These are phyloP conservation scores for Ganoderma leucocontextum DNA, from an alignment of 1,284 basidiomycete species.

Conservation along the genomic window DNA sequence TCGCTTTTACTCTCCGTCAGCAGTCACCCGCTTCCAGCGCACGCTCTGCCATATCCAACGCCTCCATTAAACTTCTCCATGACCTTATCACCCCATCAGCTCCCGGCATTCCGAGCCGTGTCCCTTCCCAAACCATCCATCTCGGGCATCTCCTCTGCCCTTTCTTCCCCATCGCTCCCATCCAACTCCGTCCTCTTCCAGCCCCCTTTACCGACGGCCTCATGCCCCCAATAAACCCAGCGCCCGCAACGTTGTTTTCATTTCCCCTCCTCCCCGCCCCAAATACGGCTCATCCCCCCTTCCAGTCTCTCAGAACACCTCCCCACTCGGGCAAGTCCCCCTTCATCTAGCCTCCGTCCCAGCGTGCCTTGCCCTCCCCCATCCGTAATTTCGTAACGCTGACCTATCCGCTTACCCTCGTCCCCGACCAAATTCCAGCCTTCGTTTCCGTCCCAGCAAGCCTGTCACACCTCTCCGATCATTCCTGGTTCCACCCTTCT, in stretches of 20 bases:
- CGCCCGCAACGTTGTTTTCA: constrained; percentile 42
- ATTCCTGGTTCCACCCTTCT: constrained; percentile 21
- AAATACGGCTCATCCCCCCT: constrained; percentile 27
- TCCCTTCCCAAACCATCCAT: constrained; percentile 23
- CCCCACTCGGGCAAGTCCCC: not conserved
- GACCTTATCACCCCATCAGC: constrained; percentile 33
- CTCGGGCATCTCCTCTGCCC: constrained; percentile 29
- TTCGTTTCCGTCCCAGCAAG: constrained; percentile 6
- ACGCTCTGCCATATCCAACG: constrained; percentile 4
- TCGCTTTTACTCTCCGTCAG: constrained; percentile 8
- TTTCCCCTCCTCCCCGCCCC: constrained; percentile 37
- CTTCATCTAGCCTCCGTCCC: constrained; percentile 25
- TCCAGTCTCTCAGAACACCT: constrained; percentile 21
- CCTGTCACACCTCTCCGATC: constrained; percentile 34
- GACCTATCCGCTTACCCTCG: constrained; percentile 19
- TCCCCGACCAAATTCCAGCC: constrained; percentile 4
- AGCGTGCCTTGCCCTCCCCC: constrained; percentile 3
- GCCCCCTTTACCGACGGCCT: constrained; percentile 34
- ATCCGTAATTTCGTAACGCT: not conserved
- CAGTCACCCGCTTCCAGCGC: constrained; percentile 12
- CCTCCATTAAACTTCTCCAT: constrained; percentile 24
- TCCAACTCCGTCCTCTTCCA: constrained; percentile 26
- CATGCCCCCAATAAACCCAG: constrained; percentile 36
- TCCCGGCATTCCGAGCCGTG: constrained; percentile 24
- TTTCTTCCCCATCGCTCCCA: constrained; percentile 26